A percentile compares a stretch with the other conserved stretches of the same genome.
Conservation (phyloP, 1,139 yeast species). For the Starmera stellimalicola region DNA sequence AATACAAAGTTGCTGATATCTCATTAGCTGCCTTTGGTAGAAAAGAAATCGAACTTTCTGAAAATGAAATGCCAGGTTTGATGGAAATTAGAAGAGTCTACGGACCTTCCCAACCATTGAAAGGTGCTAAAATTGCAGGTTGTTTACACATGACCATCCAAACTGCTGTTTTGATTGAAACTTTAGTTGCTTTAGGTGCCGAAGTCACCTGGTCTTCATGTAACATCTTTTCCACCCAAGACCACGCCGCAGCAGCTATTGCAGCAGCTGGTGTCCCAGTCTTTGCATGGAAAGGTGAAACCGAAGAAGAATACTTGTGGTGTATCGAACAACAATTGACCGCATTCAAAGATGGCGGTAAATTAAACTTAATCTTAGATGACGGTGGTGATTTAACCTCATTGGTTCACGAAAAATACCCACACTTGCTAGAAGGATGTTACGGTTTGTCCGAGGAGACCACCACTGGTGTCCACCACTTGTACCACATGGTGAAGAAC, state of each 20-base stretch:
- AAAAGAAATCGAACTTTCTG: constrained; percentile 98
- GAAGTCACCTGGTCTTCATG: constrained; percentile 99
- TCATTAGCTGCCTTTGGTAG: constrained; percentile 99
- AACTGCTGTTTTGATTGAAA: constrained; percentile 98
- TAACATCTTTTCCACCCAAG: constrained; percentile 99
- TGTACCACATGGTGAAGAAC: constrained; percentile 93
- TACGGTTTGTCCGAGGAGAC: constrained; percentile 98
- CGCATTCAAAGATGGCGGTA: constrained; percentile 94
- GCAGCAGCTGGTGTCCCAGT: constrained; percentile 99
- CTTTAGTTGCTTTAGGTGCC: constrained; percentile 96
- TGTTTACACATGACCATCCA: constrained; percentile 99
- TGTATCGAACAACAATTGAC: constrained; percentile 99
- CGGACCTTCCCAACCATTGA: constrained; percentile 89
- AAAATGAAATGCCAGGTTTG: constrained; percentile 99
- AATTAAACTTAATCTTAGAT: constrained; percentile 94
- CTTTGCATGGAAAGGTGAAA: constrained; percentile 99
- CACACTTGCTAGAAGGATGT: constrained; percentile 94
- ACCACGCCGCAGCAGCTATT: constrained; percentile 99
- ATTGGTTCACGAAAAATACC: constrained; percentile 96
- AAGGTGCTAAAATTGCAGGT: constrained; percentile 99
- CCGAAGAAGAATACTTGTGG: constrained; percentile 99
- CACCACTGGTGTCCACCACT: constrained; percentile 99
- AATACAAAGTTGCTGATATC: constrained; percentile 97
- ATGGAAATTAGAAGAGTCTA: constrained; percentile 95
- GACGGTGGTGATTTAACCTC: constrained; percentile 99